phyloP scores from a whole-genome alignment of 1,284 basidiomycete genomes.

The Puccinia hordei region DNA sequence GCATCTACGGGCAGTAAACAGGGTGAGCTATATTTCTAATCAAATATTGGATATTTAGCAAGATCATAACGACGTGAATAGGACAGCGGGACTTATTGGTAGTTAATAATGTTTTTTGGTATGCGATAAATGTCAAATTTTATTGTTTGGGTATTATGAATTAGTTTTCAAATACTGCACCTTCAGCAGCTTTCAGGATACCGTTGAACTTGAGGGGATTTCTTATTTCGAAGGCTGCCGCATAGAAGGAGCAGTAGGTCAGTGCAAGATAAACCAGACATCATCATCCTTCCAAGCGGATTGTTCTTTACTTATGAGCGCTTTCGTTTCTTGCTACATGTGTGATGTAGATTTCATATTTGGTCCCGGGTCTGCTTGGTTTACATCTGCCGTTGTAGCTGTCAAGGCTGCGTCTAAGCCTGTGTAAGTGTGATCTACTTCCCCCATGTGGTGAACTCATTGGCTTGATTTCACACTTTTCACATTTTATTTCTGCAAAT shows the following conservation, averaged over 20 bases:
- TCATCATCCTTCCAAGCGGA: too few species aligned
- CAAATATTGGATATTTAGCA: neutral
- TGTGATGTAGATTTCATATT: neutral
- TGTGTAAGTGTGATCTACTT: neutral
- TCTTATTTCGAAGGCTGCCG: slow-evolving; percentile 22
- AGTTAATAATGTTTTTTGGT: too few species aligned
- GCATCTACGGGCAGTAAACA: slow-evolving; percentile 1
- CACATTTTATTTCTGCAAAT: too few species aligned
- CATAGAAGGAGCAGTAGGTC: slow-evolving; percentile 38
- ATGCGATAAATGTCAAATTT: neutral
- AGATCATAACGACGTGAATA: too few species aligned
- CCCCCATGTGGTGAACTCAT: neutral
- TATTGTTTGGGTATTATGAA: neutral
- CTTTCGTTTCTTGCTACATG: neutral
- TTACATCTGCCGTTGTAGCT: neutral
- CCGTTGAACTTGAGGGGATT: slow-evolving; percentile 4
- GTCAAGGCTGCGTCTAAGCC: neutral
- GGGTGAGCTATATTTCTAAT: neutral
- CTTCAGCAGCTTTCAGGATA: slow-evolving; percentile 46
- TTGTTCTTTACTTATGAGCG: neutral
- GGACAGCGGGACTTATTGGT: neutral
- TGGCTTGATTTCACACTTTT: too few species aligned
- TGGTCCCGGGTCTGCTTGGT: slow-evolving; percentile 2
- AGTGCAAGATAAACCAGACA: neutral
- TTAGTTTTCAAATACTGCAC: slow-evolving; percentile 22